Base-by-base conservation (phyloP, 805 yeast species). In the Peterozyma toletana region DNA sequence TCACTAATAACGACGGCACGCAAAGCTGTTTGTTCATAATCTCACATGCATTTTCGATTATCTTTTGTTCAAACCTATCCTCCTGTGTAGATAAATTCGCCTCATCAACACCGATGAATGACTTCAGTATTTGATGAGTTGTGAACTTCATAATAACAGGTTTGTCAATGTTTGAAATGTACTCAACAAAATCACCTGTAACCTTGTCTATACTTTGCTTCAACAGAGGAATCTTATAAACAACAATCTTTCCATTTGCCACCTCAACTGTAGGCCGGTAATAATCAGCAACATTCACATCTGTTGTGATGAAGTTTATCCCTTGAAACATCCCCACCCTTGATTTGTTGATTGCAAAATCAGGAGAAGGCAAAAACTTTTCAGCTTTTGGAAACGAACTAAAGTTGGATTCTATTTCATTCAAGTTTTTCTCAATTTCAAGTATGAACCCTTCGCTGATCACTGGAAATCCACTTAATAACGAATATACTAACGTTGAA, bases 381-480 rank as follows among this genome's bases (percentile, higher is more conserved):
- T 37, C 21, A 5, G 33, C 17, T 21, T 37, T 30, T 9, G 47
- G 47, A 29, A 44, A 44, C 2, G 27, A 15, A 2, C n/a, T 16
- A 16, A 40, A 33, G 15, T 37, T 35, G 11, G 18, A 21, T 21
- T 30, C 16, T 10, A 38, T 38, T 38, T 17, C 3, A 10, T 33
- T 31, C 29, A 31, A 34, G 2, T 17, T 16, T 5, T 35, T 40
- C 2, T 30, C 11, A 14, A 44, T 30, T 15, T 33, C 34, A 41
- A 37, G 33, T 7, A 44, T 27, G 11, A 44, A 37, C 6, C 29
- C 29, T 16, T 40, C 47, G n/a, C 33, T 30, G 4, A 44, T 34
- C 2, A 44, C 41, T 3, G 47, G 47, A 17, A 36, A 37, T 18
- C 40, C 15, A n/a, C 30, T 27, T 13, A 44, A 31, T n/a, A 44